phyloP scores from a whole-genome alignment of 495 filamentous ascomycete species.

The Penicillium cataractarum region DNA sequence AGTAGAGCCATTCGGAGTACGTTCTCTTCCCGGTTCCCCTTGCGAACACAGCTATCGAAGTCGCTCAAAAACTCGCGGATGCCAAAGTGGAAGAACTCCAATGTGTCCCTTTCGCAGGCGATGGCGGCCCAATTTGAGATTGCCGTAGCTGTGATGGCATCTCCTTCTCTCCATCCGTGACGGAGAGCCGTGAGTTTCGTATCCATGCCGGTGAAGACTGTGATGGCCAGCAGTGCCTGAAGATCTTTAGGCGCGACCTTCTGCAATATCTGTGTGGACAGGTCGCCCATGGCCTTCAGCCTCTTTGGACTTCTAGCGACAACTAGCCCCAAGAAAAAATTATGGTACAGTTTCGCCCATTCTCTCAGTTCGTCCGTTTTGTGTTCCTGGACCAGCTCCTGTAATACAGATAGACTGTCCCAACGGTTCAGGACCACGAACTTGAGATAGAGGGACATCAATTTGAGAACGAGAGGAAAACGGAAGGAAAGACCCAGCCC shows the following conservation, averaged over 20 bases:
- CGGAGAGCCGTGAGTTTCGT: conserved; percentile 28
- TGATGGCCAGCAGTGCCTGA: conserved; percentile 30
- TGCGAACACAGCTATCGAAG: conserved; percentile 32
- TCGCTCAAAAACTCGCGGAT: conserved; percentile 34
- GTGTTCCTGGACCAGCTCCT: conserved; percentile 33
- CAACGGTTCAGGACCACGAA: conserved; percentile 27
- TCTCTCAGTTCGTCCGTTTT: conserved; percentile 30
- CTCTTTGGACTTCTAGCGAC: conserved; percentile 23
- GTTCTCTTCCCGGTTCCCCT: conserved; percentile 30
- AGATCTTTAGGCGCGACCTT: conserved; percentile 27
- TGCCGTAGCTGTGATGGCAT: conserved; percentile 29
- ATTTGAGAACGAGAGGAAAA: conserved; percentile 25
- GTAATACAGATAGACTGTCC: conserved; percentile 35
- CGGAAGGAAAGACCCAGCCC: conserved; percentile 23
- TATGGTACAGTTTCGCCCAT: conserved; percentile 30
- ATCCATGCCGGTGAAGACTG: conserved; percentile 24
- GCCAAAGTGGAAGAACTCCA: conserved; percentile 31
- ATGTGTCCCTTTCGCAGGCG: conserved; percentile 29
- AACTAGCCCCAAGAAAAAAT: conserved; percentile 26
- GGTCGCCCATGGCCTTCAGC: conserved; percentile 27
- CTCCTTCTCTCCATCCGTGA: conserved; percentile 34
- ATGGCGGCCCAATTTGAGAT: conserved; percentile 28
- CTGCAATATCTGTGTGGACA: conserved; percentile 30
- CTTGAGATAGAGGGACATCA: conserved; percentile 32
- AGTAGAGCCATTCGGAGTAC: conserved; percentile 29